Conservation (phyloP, 2,329 filamentous ascomycete genomes). For the Aspergillus pseudotamarii region DNA sequence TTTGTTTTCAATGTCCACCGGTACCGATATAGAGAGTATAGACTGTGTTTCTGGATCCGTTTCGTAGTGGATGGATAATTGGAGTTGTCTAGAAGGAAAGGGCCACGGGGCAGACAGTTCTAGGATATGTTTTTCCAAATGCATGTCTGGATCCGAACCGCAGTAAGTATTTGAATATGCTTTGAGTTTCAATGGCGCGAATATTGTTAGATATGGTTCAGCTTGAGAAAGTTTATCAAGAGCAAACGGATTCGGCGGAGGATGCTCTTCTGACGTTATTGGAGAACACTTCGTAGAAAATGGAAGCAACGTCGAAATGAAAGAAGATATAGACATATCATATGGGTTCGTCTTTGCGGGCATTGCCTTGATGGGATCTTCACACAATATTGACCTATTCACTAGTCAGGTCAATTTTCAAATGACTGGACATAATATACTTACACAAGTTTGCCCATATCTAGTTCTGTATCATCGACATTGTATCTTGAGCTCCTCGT, state of each 20-base stretch:
- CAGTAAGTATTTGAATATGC: constrained; percentile 31
- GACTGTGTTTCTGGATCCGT: constrained; percentile 39
- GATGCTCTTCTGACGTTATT: constrained; percentile 35
- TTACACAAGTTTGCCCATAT: constrained; percentile 39
- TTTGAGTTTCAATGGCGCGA: constrained; percentile 66
- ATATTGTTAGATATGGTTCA: constrained; percentile 69
- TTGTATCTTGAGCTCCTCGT: constrained; percentile 57
- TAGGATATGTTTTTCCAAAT: constrained; percentile 40
- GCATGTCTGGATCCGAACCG: constrained; percentile 17
- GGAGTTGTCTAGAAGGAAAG: constrained; percentile 38
- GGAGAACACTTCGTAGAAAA: constrained; percentile 36
- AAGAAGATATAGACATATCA: constrained; percentile 35
- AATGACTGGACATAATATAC: constrained; percentile 15
- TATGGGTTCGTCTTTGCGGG: constrained; percentile 24
- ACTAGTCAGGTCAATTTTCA: constrained; percentile 20
- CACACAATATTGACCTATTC: constrained; percentile 35
- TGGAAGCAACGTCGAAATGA: constrained; percentile 45
- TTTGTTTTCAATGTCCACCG: constrained; percentile 23
- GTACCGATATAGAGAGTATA: constrained; percentile 36
- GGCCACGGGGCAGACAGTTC: constrained; percentile 39
- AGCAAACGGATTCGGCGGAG: constrained; percentile 67
- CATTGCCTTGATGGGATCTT: constrained; percentile 29
- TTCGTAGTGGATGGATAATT: constrained; percentile 37
- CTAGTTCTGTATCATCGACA: constrained; percentile 31
- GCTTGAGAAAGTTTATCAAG: constrained; percentile 58